Conservation (phyloP, 768 basidiomycete species). For the Cyclocybe aegerita region DNA sequence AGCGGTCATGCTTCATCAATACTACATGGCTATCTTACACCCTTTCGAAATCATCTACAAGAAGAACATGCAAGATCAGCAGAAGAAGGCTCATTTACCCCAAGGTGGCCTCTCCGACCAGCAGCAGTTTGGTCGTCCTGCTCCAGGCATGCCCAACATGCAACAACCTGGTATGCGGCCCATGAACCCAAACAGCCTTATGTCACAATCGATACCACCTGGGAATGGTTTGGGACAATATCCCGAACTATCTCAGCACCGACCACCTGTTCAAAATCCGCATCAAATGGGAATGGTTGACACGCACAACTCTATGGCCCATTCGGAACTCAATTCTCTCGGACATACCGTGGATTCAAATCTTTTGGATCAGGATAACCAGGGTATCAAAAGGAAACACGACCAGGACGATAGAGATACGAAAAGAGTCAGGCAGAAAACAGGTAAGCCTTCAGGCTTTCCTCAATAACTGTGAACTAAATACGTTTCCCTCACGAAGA, state of each 20-base stretch:
- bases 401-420: slow-evolving; percentile 62
- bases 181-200: slow-evolving; percentile 20
- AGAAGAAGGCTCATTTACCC: slow-evolving; percentile 50
- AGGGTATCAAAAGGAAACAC: slow-evolving; percentile 71
- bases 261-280: slow-evolving; percentile 24
- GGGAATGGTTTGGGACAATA: slow-evolving; percentile 23
- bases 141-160: slow-evolving; percentile 22
- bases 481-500: slow-evolving; percentile 25
- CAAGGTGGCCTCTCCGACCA: slow-evolving; percentile 31
- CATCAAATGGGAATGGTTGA: slow-evolving; percentile 30
- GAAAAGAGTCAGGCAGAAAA: slow-evolving; percentile 74
- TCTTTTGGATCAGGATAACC: slow-evolving; percentile 58
- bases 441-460: slow-evolving; percentile 44
- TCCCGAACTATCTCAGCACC: slow-evolving; percentile 15
- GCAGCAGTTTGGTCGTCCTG: slow-evolving; percentile 24
- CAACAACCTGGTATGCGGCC: slow-evolving; percentile 27
- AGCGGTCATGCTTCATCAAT: slow-evolving; percentile 50
- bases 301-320: slow-evolving; percentile 21
- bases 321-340: slow-evolving; percentile 21
- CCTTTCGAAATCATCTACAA: slow-evolving; percentile 76
- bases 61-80: slow-evolving; percentile 59
- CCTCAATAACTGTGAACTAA: neutral
- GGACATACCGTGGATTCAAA: slow-evolving; percentile 30
- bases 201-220: slow-evolving; percentile 20
- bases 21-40: slow-evolving; percentile 60